These are phyloP conservation scores for Elsinoe ampelina DNA, from an alignment of 2,329 filamentous ascomycete species.

Conservation along the genomic window DNA sequence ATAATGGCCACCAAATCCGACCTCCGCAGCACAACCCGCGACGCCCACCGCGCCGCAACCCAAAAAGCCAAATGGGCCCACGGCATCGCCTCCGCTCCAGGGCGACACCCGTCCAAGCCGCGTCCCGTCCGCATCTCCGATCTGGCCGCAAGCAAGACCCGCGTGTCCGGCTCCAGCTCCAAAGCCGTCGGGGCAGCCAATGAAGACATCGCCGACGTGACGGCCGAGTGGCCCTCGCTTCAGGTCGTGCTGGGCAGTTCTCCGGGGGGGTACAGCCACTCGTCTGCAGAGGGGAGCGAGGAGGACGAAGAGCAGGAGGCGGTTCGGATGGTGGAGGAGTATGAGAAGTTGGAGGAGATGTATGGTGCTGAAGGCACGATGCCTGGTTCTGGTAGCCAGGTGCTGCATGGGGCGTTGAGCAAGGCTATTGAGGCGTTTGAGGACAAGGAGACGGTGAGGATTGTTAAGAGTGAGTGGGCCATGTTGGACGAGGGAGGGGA, in stretches of 20 bases:
- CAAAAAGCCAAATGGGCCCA: constrained; percentile 44
- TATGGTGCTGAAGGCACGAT: constrained; percentile 3
- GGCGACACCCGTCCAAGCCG: constrained; percentile 23
- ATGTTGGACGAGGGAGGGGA: constrained; percentile 36
- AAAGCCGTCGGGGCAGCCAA: background rate
- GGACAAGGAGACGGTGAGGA: constrained; percentile 50
- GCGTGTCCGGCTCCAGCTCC: background rate
- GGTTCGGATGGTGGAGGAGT: background rate
- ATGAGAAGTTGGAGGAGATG: constrained; percentile 1
- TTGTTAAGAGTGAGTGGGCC: constrained; percentile 53
- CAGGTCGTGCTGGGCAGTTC: background rate
- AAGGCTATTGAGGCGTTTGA: constrained; percentile 53
- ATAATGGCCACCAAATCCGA: constrained; percentile 39
- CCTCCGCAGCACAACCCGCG: constrained; percentile 45
- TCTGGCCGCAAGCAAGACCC: background rate
- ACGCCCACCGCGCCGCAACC: constrained; percentile 43
- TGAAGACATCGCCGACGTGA: constrained; percentile 30
- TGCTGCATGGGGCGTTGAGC: constrained; percentile 47
- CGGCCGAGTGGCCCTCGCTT: constrained; percentile 16
- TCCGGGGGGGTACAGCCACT: constrained; percentile 8
- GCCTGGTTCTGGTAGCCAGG: constrained; percentile 39
- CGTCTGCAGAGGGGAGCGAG: constrained; percentile 29
- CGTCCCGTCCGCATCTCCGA: constrained; percentile 7
- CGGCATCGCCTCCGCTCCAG: constrained; percentile 27
- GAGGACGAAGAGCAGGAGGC: constrained; percentile 5